Evolutionary conservation across 495 filamentous ascomycete genomes (phyloP).

Genomic region (Hypoxylon perforatum): DNA sequence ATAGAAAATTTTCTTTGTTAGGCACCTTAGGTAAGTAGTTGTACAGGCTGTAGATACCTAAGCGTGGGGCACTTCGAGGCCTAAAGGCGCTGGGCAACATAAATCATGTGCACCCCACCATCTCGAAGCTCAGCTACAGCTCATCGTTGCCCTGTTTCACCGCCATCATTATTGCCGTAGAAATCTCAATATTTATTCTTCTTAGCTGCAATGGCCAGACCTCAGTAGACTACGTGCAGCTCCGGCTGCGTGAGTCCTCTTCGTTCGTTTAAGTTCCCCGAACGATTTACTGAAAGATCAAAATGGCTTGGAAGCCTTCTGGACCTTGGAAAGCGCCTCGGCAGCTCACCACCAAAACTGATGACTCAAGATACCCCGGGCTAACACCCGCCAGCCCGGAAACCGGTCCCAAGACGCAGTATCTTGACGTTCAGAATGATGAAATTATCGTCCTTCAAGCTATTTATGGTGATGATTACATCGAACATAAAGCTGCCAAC

Average conservation of each 20-base stretch:
- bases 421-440: conserved; percentile 84
- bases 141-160: conserved; percentile 26
- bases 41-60: not conserved
- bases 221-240: conserved; percentile 46
- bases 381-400: conserved; percentile 51
- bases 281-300: conserved; percentile 40
- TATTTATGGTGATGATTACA: conserved; percentile 93
- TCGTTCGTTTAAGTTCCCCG: conserved; percentile 38
- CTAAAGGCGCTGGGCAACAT: conserved; percentile 8
- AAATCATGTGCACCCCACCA: conserved; percentile 24
- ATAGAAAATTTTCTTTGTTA: no score
- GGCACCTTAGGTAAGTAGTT: not conserved
- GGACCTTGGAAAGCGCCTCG: conserved; percentile 52
- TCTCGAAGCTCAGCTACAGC: conserved; percentile 8
- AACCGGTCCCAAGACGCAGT: conserved; percentile 66
- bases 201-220: conserved; percentile 41
- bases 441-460: conserved; percentile 88
- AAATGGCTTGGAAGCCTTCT: conserved; percentile 59
- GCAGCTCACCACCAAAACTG: conserved; percentile 49
- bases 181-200: conserved; percentile 14
- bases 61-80: conserved; percentile 24
- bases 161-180: conserved; percentile 17
- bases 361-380: conserved; percentile 54
- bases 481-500: conserved; percentile 74
- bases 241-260: conserved; percentile 46